Percentiles rank a stretch among this genome's conserved stretches.
Evolutionary conservation across 306 rosid genomes (phyloP).

Genomic region (Quillaja saponaria): DNA sequence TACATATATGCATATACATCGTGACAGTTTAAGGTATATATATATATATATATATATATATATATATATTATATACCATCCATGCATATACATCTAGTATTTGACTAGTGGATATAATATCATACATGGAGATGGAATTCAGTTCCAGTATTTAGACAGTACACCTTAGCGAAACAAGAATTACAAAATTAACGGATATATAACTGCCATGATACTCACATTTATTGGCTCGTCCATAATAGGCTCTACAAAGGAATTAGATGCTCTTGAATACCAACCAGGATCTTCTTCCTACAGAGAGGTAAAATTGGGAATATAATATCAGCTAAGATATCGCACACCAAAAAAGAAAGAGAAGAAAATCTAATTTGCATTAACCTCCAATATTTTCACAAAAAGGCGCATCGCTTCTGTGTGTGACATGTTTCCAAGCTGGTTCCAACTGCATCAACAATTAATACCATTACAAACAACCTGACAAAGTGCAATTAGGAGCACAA

Average conservation of each 20-base stretch:
- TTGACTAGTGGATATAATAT: too few relatives aligned
- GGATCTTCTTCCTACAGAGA: conserved; percentile 88
- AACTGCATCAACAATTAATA: conserved; percentile 61
- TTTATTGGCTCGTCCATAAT: conserved; percentile 77
- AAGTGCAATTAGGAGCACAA: background rate
- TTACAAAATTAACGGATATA: conserved; percentile 2
- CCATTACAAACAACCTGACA: background rate
- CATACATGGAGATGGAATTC: conserved; percentile 9
- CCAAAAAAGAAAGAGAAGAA: conserved; percentile 12
- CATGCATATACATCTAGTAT: too few relatives aligned
- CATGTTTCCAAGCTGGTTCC: conserved; percentile 93
- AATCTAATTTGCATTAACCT: conserved; percentile 48
- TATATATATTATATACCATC: too few relatives aligned
- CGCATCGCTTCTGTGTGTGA: conserved; percentile 93
- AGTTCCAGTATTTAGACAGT: background rate
- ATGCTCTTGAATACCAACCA: conserved; percentile 93
- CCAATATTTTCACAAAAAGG: conserved; percentile 94
- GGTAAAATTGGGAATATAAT: conserved; percentile 18
- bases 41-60: too few relatives aligned
- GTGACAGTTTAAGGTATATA: too few relatives aligned
- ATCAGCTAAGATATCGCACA: conserved; percentile 33
- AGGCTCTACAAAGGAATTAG: conserved; percentile 64
- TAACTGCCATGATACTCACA: conserved; percentile 52
- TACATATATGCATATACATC: too few relatives aligned
- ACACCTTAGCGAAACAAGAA: conserved; percentile 11